Evolutionary conservation across 306 rosid genomes (phyloP).

Genomic region (Vachellia pachyceras): DNA sequence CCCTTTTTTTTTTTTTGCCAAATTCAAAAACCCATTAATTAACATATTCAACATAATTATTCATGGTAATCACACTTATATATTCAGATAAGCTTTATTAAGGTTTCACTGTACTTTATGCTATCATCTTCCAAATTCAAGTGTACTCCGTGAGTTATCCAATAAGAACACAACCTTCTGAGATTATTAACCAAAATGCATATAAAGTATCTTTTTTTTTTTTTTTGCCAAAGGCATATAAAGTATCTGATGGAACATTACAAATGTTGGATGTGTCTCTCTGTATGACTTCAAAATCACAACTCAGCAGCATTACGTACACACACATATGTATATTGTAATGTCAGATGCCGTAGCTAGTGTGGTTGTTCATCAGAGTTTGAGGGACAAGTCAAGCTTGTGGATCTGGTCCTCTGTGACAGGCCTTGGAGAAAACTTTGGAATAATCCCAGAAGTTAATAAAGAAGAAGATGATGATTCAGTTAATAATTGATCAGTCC

Average conservation of each 20-base stretch:
- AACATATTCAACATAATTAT: too few species aligned
- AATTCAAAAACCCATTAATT: too few species aligned
- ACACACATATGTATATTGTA: too few species aligned
- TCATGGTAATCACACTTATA: too few species aligned
- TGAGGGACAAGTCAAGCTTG: constrained; percentile 94
- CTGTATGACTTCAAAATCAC: neutral
- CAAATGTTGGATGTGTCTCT: neutral
- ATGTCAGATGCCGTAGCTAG: neutral
- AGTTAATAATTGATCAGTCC: constrained; percentile 28
- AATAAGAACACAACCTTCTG: constrained; percentile 24
- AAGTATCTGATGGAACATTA: neutral
- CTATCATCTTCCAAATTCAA: constrained; percentile 11
- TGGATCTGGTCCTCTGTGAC: constrained; percentile 52
- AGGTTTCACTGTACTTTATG: neutral
- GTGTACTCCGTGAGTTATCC: neutral
- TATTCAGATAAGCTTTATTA: neutral
- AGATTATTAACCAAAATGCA: constrained; percentile 40
- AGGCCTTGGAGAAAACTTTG: constrained; percentile 48
- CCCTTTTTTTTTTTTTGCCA: too few species aligned
- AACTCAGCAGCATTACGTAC: neutral
- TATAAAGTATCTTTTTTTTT: constrained; percentile 41
- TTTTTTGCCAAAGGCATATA: too few species aligned
- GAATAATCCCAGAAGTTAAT: constrained; percentile 44
- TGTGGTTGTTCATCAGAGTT: constrained; percentile 56
- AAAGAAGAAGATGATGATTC: constrained; percentile 41